A percentile compares a stretch with the other conserved stretches of the same genome.
Conservation (phyloP, 2,329 filamentous ascomycete genomes). For the Ceratocystis colombiana region DNA sequence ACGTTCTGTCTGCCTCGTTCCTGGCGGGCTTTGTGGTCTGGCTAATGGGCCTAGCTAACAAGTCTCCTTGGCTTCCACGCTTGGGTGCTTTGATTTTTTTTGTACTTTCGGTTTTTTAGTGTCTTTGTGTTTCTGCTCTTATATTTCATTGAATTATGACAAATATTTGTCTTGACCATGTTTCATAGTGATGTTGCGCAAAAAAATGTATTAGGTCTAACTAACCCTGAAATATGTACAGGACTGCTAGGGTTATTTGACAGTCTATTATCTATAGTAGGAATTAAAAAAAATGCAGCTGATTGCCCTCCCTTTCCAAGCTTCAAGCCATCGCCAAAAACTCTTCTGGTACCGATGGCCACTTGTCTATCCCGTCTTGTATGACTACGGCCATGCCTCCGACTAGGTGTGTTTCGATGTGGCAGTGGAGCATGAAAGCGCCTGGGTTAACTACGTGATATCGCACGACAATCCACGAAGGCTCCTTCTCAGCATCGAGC, state of each 20-base stretch:
- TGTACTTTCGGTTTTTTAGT: slow-evolving; percentile 16
- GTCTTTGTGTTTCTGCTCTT: slow-evolving; percentile 7
- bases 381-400: slow-evolving; percentile 48
- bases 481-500: slow-evolving; percentile 20
- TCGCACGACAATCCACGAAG: slow-evolving; percentile 41
- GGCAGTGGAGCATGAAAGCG: slow-evolving; percentile 47
- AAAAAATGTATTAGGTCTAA: not conserved
- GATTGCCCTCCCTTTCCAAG: too few relatives aligned
- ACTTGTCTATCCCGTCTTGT: slow-evolving; percentile 39
- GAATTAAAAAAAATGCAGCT: too few relatives aligned
- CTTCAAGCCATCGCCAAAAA: slow-evolving; percentile 29
- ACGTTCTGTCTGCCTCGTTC: too few relatives aligned
- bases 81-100: slow-evolving; percentile 21
- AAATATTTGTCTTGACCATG: not conserved
- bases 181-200: not conserved
- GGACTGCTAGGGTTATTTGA: not conserved
- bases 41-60: not conserved
- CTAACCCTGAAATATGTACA: not conserved
- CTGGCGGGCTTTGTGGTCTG: too few relatives aligned
- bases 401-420: slow-evolving; percentile 44
- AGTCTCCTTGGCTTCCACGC: not conserved
- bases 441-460: slow-evolving; percentile 46
- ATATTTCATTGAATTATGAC: slow-evolving; percentile 13
- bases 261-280: too few relatives aligned
- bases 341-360: slow-evolving; percentile 36